These are phyloP conservation scores for Narthecium ossifragum DNA, from an alignment of 106 monocot genomes.

Conservation along the genomic window DNA sequence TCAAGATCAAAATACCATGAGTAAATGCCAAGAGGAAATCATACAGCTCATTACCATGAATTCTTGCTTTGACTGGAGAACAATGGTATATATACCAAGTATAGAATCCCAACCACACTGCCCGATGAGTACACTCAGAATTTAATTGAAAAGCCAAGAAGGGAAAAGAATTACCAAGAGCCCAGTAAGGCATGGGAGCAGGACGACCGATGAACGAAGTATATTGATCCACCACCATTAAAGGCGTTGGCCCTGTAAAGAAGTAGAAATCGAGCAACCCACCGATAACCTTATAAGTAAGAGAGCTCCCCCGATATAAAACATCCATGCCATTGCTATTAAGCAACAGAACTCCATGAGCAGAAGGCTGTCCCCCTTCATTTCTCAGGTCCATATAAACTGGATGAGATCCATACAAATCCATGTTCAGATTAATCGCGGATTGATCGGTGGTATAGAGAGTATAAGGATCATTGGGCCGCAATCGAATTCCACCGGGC, in stretches of 20 bases:
- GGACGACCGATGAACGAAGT: slow-evolving; percentile 79
- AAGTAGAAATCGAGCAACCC: slow-evolving; percentile 96
- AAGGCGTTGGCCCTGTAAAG: slow-evolving; percentile 66
- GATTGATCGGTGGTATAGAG: slow-evolving; percentile 84
- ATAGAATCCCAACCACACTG: no score
- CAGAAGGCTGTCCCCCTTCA: slow-evolving; percentile 29
- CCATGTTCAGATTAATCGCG: slow-evolving; percentile 82
- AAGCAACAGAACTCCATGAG: slow-evolving; percentile 77
- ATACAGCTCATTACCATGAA: no score
- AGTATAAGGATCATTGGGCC: slow-evolving; percentile 88
- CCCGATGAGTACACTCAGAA: no score
- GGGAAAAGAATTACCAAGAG: slow-evolving; percentile 62
- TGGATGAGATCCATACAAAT: slow-evolving; percentile 94
- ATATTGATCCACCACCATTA: slow-evolving; percentile 82
- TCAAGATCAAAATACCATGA: no score
- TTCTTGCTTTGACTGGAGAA: no score
- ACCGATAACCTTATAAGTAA: slow-evolving; percentile 89
- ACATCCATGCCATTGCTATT: slow-evolving; percentile 99
- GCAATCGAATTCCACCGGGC: slow-evolving; percentile 58
- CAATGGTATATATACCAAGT: no score
- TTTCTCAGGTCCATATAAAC: slow-evolving; percentile 92
- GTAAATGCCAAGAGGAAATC: no score
- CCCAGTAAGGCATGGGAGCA: slow-evolving; percentile 99
- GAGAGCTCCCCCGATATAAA: slow-evolving; percentile 63
- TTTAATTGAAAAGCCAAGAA: no score